Evolutionary conservation across 2,329 filamentous ascomycete species (phyloP), one percentile per base, ranked within the genome.

Genomic region (Claviceps spartinae): DNA sequence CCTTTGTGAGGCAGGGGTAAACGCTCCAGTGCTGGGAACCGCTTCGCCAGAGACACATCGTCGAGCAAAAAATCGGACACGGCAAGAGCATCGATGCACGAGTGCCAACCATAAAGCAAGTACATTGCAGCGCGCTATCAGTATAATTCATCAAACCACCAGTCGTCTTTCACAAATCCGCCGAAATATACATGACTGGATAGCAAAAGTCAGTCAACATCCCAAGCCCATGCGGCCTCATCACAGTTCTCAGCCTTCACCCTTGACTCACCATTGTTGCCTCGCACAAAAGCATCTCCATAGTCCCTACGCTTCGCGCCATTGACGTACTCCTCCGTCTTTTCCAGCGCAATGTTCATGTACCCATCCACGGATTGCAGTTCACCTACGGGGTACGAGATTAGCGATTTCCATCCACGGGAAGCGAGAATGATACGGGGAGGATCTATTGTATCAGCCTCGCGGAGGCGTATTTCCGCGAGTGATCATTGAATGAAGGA

Each of bases 261-360:
- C 37, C 30, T 8, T 8, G 37, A 60, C 71, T 63, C 60, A 94
- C 91, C 91, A 64, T 97, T 97, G 72, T 97, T 97, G 60, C 91
- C 91, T 67, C 91, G 80, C 53, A 97, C 86, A 67, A 97, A 97
- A 5, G 91, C 88, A 74, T 97, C 91, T 7, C 91, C 91, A 66
- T 95, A 96, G 51, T 80, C 86, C 62, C 87, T 79, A 61, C 86
- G 79, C 69, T 91, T 81, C 57, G 82, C 79, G 43, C 90, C 91
- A 63, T 95, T 85, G 59, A 96, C 85, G 61, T 84, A 89, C 71
- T 98, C 93, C 58, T 88, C 84, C 20, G 89, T 95, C 72, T 95
- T 93, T 69, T 98, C 93, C 34, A 98, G 79, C 13, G 93, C 91
- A 66, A 98, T 96, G 72, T 98, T 98, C 93, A 98, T 98, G 72